phyloP scores from a whole-genome alignment of 352 stramenopile species.

The Phytopythium sindhum region DNA sequence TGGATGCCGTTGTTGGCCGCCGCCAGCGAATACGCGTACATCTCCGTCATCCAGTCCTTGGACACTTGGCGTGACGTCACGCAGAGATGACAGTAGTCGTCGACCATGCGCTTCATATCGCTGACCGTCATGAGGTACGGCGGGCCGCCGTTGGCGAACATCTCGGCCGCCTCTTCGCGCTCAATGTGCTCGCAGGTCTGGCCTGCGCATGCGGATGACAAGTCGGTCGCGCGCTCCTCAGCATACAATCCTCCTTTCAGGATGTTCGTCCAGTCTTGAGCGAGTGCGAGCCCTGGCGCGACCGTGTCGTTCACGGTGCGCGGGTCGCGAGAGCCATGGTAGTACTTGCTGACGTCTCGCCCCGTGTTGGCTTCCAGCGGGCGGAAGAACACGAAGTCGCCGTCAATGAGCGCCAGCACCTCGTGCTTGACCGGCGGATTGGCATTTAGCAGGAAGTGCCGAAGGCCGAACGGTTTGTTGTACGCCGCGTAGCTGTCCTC shows the following conservation, averaged over 20 bases:
- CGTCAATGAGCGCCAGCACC: constrained; percentile 35
- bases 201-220: constrained; percentile 29
- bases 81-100: constrained; percentile 52
- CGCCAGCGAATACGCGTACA: constrained; percentile 47
- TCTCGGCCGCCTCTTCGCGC: constrained; percentile 33
- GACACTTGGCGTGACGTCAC: constrained; percentile 31
- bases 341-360: constrained; percentile 35
- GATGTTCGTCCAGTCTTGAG: constrained; percentile 43
- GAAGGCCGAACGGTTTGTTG: constrained; percentile 51
- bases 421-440: constrained; percentile 32
- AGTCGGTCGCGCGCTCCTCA: constrained; percentile 15
- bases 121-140: constrained; percentile 52
- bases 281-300: constrained; percentile 30
- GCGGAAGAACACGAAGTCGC: constrained; percentile 41
- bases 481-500: constrained; percentile 47
- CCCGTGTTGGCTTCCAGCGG: constrained; percentile 42
- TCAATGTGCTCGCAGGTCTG: constrained; percentile 31
- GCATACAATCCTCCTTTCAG: constrained; percentile 37
- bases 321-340: constrained; percentile 30
- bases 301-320: constrained; percentile 33
- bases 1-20: constrained; percentile 52
- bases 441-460: constrained; percentile 44
- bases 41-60: constrained; percentile 46
- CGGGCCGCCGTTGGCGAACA: constrained; percentile 37
- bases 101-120: constrained; percentile 39